These are phyloP conservation scores for Pseudogymnoascus sp. DNA, from an alignment of 2,329 filamentous ascomycete species.

Conservation along the genomic window DNA sequence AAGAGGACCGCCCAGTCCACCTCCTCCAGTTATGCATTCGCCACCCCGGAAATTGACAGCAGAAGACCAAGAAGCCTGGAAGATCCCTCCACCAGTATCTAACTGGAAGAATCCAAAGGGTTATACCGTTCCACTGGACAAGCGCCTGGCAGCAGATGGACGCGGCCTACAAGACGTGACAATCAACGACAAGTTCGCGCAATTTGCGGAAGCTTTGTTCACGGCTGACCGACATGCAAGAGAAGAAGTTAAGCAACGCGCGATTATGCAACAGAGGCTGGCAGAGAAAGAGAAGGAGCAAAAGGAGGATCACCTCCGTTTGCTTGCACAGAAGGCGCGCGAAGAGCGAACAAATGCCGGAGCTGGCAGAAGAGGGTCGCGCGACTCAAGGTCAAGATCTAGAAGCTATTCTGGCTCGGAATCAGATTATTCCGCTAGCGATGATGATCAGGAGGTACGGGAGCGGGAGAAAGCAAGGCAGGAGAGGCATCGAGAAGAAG, in stretches of 20 bases:
- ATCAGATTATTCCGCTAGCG: constrained; percentile 31
- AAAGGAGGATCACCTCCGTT: constrained; percentile 85
- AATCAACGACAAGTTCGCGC: constrained; percentile 97
- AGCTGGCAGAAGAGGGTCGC: constrained; percentile 36
- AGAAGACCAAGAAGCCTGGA: constrained; percentile 95
- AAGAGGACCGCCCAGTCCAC: constrained; percentile 81
- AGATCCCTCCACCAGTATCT: constrained; percentile 78
- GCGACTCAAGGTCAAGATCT: constrained; percentile 33
- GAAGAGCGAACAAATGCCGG: constrained; percentile 60
- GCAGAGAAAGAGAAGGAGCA: constrained; percentile 93
- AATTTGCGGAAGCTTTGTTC: constrained; percentile 88
- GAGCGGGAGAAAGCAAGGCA: constrained; percentile 69
- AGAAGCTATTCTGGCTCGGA: constrained; percentile 46
- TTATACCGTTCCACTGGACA: constrained; percentile 92
- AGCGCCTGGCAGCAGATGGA: constrained; percentile 88
- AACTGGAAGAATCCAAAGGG: constrained; percentile 99
- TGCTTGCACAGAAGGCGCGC: constrained; percentile 81
- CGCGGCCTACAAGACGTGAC: constrained; percentile 84
- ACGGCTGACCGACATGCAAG: constrained; percentile 90
- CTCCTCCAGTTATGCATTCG: constrained; percentile 89
- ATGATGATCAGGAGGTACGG: constrained; percentile 61
- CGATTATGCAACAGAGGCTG: constrained; percentile 89
- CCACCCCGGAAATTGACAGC: constrained; percentile 91
- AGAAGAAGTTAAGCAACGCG: constrained; percentile 87
- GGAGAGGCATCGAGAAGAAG: constrained; percentile 72